phyloP scores from a whole-genome alignment of 768 basidiomycete genomes.

The Calocera cornea region DNA sequence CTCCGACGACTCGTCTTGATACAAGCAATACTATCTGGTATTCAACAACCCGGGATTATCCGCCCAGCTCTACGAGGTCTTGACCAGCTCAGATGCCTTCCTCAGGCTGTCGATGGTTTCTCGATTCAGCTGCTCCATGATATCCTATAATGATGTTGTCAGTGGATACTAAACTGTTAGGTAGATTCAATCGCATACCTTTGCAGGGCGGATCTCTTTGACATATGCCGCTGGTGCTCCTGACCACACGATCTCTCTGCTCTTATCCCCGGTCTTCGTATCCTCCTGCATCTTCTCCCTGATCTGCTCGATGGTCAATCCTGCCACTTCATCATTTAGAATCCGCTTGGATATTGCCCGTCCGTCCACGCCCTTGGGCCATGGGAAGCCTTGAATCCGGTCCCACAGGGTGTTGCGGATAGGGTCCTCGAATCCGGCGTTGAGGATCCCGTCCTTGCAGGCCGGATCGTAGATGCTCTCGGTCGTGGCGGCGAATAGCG shows the following conservation, averaged over 20 bases:
- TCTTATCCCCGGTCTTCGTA: conserved; percentile 32
- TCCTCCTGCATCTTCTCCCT: conserved; percentile 36
- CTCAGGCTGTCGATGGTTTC: conserved; percentile 5
- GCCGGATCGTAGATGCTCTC: conserved; percentile 44
- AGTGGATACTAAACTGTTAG: neutral
- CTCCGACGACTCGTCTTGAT: too few species aligned
- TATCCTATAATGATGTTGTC: neutral
- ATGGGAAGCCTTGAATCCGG: conserved; percentile 13
- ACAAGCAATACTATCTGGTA: too few species aligned
- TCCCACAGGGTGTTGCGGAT: conserved; percentile 55
- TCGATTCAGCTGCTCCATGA: conserved; percentile 8
- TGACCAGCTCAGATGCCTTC: neutral
- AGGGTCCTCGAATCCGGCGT: conserved; percentile 25
- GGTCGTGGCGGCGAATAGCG: conserved; percentile 55
- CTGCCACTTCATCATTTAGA: conserved; percentile 42
- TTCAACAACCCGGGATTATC: too few species aligned
- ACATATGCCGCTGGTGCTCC: conserved; percentile 52
- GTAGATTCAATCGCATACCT: neutral
- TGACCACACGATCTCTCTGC: conserved; percentile 51
- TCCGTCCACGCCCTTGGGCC: conserved; percentile 37
- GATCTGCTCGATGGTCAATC: conserved; percentile 32
- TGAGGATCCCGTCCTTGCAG: conserved; percentile 41
- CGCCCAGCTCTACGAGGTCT: neutral
- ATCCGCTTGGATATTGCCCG: conserved; percentile 44
- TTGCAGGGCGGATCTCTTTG: conserved; percentile 28